Conservation (phyloP, 108 stramenopile species). For the Aurantiochytrium sp. region DNA sequence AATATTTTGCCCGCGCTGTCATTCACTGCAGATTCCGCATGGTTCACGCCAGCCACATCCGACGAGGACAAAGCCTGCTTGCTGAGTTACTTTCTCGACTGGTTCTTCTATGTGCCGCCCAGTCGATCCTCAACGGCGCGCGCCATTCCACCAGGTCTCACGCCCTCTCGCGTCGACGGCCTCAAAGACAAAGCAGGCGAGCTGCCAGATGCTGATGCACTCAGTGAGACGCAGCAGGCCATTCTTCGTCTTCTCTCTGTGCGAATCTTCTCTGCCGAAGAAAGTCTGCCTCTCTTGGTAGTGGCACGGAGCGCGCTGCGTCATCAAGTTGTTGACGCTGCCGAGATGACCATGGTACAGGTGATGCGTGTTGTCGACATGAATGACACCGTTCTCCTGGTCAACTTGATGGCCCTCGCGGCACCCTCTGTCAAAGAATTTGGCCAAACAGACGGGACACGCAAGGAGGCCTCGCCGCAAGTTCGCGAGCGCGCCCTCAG, state of each 20-base stretch:
- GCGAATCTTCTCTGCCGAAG: not conserved
- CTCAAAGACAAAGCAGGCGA: not conserved
- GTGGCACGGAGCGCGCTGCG: not conserved
- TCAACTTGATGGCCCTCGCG: not conserved
- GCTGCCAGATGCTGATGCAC: not conserved
- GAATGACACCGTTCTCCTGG: not conserved
- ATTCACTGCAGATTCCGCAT: not conserved
- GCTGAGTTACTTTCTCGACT: not conserved
- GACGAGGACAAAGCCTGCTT: not conserved
- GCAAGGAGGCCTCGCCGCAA: not conserved
- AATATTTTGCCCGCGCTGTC: not conserved
- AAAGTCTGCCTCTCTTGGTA: not conserved
- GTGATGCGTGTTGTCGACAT: not conserved
- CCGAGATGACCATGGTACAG: not conserved
- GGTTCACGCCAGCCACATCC: not conserved
- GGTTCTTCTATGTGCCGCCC: not conserved
- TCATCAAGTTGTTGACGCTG: not conserved
- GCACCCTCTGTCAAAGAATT: not conserved
- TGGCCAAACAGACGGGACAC: not conserved
- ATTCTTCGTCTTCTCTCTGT: not conserved
- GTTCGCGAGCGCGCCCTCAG: not conserved
- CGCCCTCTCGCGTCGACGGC: not conserved
- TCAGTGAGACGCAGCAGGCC: not conserved
- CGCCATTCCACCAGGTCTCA: not conserved
- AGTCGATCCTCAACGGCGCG: not conserved